Base-by-base conservation (phyloP, 257 asterid species). In the Cordia subcordata region DNA sequence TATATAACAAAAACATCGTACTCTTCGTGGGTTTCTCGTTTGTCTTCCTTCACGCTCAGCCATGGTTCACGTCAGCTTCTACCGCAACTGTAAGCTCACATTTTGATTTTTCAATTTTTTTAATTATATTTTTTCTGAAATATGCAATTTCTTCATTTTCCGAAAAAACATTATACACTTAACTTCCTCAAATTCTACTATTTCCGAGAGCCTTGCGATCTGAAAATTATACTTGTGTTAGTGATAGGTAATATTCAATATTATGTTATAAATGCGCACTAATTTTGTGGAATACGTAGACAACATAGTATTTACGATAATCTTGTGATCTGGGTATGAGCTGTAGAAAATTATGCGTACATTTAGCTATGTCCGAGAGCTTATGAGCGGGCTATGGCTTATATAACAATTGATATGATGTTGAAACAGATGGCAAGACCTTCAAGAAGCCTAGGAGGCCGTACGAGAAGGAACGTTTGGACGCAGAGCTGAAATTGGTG, bases 391-490 rank as follows among this genome's bases (percentile, higher is more conserved):
- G 3, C 19, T 5, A 10, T 13, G 13, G 4, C 8, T 12, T 19
- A 18, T 18, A 0, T 19, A 10, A 6, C 18, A 0, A 2, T 14
- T 49, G 1, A 8, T 33, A 18, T 35, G 10, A 12, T 53, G 17
- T 49, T 39, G 11, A 55, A 45, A 20, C 47, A 78, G 88, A 78
- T 77, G 88, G 86, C 45, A 84, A 84, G 68, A 84, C 92, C 10
- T 84, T 84, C 72, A 84, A 84, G 76, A 84, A 84, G 81, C 86
- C 92, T 38, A 79, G 83, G 0, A 73, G 86, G 1, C 93, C 93
- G 0, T 83, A 78, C 21, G 87, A 84, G 58, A 84, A 84, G 85
- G 91, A 84, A 78, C 78, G 86, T 4, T 65, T 84, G 69, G 93
- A 84, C 62, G 83, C 93, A 27, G 86, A 81, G 76, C 68, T 84